Conservation (phyloP, 352 stramenopile genomes). For the Phytophthora pini region DNA sequence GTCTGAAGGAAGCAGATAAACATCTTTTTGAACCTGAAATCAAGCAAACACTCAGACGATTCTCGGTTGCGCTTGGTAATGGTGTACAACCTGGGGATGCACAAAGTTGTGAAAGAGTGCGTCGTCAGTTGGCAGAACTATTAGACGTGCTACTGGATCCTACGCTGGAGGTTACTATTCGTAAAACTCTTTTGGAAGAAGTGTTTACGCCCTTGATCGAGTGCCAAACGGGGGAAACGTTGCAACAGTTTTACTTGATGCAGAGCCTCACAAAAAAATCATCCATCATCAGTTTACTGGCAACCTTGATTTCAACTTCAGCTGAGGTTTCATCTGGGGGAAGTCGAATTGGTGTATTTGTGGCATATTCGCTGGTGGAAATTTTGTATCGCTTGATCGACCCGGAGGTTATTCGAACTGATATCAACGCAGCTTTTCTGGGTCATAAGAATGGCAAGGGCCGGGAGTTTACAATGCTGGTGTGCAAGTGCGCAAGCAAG, state of each 20-base stretch:
- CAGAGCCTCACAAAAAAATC: constrained; percentile 33
- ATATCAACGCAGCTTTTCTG: constrained; percentile 78
- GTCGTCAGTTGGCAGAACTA: constrained; percentile 37
- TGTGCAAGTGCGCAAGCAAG: constrained; percentile 86
- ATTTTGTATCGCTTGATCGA: constrained; percentile 71
- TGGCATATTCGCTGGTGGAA: constrained; percentile 71
- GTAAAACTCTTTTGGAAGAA: constrained; percentile 51
- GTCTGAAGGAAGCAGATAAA: constrained; percentile 61
- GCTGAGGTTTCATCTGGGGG: constrained; percentile 42
- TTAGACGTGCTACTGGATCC: constrained; percentile 52
- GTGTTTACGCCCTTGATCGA: constrained; percentile 65
- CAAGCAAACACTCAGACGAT: constrained; percentile 47
- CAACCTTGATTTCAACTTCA: constrained; percentile 62
- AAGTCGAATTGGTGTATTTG: constrained; percentile 52
- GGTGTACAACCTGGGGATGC: background rate
- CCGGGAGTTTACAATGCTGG: constrained; percentile 84
- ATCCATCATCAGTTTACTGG: constrained; percentile 56
- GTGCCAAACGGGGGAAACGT: constrained; percentile 35
- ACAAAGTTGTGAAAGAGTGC: constrained; percentile 10
- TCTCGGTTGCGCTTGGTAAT: constrained; percentile 34
- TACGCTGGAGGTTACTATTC: constrained; percentile 43
- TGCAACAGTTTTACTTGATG: constrained; percentile 62
- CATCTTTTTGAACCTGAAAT: constrained; percentile 70
- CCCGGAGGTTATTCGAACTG: constrained; percentile 64
- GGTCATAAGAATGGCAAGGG: constrained; percentile 76